These are phyloP conservation scores for Backusella parvicylindrica DNA, from an alignment of 192 early-diverging fungal genomes.

Conservation along the genomic window DNA sequence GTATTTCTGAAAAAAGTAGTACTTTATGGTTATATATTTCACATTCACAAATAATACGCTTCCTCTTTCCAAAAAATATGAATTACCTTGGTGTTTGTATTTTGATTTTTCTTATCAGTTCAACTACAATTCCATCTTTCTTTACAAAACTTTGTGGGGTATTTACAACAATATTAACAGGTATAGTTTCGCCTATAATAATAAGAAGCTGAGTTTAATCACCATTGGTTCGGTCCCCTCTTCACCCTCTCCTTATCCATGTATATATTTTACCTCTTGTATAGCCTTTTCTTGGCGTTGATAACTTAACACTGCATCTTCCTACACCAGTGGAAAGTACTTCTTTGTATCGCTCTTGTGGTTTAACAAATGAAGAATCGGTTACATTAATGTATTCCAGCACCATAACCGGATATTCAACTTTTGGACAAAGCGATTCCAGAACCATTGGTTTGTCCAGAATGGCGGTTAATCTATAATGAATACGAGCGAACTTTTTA, in stretches of 20 bases:
- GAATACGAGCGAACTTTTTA: slow-evolving; percentile 1
- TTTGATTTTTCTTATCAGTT: slow-evolving; percentile 13
- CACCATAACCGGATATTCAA: slow-evolving; percentile 25
- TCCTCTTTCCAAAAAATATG: background rate
- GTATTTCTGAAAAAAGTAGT: slow-evolving; percentile 12
- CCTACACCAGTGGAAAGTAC: background rate
- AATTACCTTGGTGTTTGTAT: slow-evolving; percentile 11
- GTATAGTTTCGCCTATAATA: slow-evolving; percentile 16
- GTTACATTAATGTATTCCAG: slow-evolving; percentile 32
- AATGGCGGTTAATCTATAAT: slow-evolving; percentile 27
- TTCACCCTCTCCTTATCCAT: background rate
- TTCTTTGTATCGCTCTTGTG: slow-evolving; percentile 16
- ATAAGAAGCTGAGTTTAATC: background rate
- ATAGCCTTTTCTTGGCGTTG: slow-evolving; percentile 22
- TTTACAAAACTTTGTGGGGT: slow-evolving; percentile 6
- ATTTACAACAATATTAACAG: slow-evolving; percentile 13
- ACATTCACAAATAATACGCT: background rate
- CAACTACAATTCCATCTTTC: slow-evolving; percentile 10
- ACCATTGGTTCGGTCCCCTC: background rate
- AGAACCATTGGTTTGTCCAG: slow-evolving; percentile 30
- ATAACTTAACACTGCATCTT: slow-evolving; percentile 8
- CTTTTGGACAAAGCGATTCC: slow-evolving; percentile 25
- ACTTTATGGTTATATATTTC: background rate
- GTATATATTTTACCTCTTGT: slow-evolving; percentile 15
- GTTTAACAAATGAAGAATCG: background rate